Percentiles rank a stretch among this genome's conserved stretches.
Conservation (phyloP, 1,139 yeast genomes). For the Maudiozyma humilis region DNA sequence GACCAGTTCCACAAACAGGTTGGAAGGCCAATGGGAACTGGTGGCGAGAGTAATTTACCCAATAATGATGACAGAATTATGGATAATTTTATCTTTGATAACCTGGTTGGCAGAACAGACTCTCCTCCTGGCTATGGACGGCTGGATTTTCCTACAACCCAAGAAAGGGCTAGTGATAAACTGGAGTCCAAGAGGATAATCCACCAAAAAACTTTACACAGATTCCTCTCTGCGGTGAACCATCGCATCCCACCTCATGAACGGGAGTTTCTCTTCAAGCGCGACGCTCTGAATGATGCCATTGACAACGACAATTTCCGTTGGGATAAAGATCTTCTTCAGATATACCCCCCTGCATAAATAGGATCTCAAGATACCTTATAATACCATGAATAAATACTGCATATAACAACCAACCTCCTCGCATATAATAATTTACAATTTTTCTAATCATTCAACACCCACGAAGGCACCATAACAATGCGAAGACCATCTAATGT, state of each 20-base stretch:
- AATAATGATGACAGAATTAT: not conserved
- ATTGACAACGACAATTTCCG: slow-evolving; percentile 40
- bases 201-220: slow-evolving; percentile 33
- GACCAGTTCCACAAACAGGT: slow-evolving; percentile 17
- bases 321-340: slow-evolving; percentile 20
- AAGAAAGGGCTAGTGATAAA: slow-evolving; percentile 37
- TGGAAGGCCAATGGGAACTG: slow-evolving; percentile 13
- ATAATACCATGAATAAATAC: no score
- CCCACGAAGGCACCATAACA: no score
- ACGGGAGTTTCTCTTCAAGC: slow-evolving; percentile 28
- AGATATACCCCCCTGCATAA: slow-evolving; percentile 14
- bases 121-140: slow-evolving; percentile 62
- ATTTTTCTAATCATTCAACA: not conserved
- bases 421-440: no score
- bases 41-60: not conserved
- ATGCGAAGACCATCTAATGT: no score
- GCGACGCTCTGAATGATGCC: slow-evolving; percentile 31
- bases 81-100: slow-evolving; percentile 14
- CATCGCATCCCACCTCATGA: slow-evolving; percentile 26
- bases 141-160: slow-evolving; percentile 56
- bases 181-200: slow-evolving; percentile 29
- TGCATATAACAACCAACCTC: no score
- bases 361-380: no score
- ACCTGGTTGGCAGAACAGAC: slow-evolving; percentile 39
- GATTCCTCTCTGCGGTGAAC: slow-evolving; percentile 34